Base-by-base conservation (phyloP, 805 yeast genomes). In the Suhomyces pyralidae region DNA sequence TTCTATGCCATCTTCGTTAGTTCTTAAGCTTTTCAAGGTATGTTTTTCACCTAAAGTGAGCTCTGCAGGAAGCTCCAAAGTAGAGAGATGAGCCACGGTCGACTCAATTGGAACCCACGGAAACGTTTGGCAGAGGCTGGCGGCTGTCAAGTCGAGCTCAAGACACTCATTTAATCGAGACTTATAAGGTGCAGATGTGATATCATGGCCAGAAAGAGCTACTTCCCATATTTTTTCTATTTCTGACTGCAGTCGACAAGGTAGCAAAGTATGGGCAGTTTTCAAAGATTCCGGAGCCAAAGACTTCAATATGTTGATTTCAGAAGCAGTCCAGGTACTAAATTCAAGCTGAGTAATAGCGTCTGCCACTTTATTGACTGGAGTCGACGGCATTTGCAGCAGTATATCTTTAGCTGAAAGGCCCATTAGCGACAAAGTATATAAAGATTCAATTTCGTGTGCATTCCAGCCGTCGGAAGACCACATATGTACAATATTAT, bases 41-140 rank as follows among this genome's bases (percentile, higher is more conserved):
- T 57, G 53, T 22, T 58, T 63, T 49, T 70, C 76, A 3, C 66
- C 67, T 4, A 52, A 49, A 5, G 74, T 65, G 46, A 67, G 59
- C 2, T 61, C 58, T 0, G 24, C 24, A 3, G 32, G n/a, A 2
- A 50, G 50, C n/a, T 46, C 20, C 10, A 26, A 9, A 5, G 15
- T 10, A 15, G 22, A 2, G 14, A 52, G 7, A 19, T 38, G 42
- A 17, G 46, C 54, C 24, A 55, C 55, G 8, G 60, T 55, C 5
- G 25, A 24, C 12, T 42, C 45, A 3, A 53, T 17, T 15, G 43
- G 17, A 22, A 43, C 9, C 12, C 9, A 25, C 14, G 50, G 53
- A 38, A 53, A 49, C 8, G 34, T 12, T 2, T 10, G 22, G 17
- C 14, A n/a, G 17, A 53, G 45, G 9, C 24, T 40, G 7, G 22